Evolutionary conservation across 75 land plant genomes (phyloP).

Genomic region (Pseudotsuga menziesii): DNA sequence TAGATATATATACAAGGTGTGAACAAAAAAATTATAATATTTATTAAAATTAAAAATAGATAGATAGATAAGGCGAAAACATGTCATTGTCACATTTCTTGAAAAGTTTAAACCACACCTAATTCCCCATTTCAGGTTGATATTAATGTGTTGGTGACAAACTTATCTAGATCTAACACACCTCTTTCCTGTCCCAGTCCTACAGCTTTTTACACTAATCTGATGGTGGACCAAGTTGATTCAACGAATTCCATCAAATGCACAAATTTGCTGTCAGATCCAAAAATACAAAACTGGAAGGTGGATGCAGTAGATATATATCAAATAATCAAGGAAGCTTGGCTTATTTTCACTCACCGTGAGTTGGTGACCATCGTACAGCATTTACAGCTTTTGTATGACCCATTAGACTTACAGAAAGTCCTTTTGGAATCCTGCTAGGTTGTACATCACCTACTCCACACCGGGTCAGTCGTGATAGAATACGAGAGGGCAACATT

Average conservation of each 20-base stretch:
- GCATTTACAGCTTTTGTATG: slow-evolving; percentile 68
- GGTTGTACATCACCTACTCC: slow-evolving; percentile 1
- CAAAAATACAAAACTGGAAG: not conserved
- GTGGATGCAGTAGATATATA: not conserved
- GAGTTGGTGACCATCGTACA: slow-evolving; percentile 65
- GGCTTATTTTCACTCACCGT: slow-evolving; percentile 15
- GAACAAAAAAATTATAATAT: too few relatives aligned
- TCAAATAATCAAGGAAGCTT: not conserved
- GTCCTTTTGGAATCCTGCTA: slow-evolving; percentile 21
- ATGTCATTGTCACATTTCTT: too few relatives aligned
- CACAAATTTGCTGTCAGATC: not conserved
- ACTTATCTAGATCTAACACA: not conserved
- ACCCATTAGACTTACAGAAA: slow-evolving; percentile 26
- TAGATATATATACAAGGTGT: too few relatives aligned
- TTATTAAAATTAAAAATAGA: too few relatives aligned
- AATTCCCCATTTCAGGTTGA: not conserved
- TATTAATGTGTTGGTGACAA: not conserved
- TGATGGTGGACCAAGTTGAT: not conserved
- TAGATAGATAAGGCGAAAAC: too few relatives aligned
- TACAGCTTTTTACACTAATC: not conserved
- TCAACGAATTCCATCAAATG: not conserved
- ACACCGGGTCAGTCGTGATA: slow-evolving; percentile 19
- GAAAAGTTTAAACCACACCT: too few relatives aligned
- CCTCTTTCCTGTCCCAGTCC: not conserved
- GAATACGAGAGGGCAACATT: slow-evolving; percentile 35